Base-by-base conservation (phyloP, 2,329 filamentous ascomycete species). In the Hymenoscyphus linearis region DNA sequence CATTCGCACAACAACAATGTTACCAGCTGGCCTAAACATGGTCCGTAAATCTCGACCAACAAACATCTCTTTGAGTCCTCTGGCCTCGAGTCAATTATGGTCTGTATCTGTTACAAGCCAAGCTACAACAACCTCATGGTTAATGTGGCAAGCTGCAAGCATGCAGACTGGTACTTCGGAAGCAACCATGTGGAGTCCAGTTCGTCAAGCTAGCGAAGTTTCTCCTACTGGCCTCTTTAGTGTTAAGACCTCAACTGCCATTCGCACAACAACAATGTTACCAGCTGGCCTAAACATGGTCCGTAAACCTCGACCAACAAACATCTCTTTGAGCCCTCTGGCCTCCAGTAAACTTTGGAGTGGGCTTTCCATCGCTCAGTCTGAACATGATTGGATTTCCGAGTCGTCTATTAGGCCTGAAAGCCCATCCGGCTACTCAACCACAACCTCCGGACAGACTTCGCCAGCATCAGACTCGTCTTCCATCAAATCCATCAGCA, bases 311-410 rank as follows among this genome's bases (percentile, higher is more conserved):
- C 64, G 68, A 40, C 59, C 35, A 9, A 62, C 14, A 16, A 35
- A 27, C 1, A 31, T 52, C 6, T 37, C 62, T 13, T 50, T 71
- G 18, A 55, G 50, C 40, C 35, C 56, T 18, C 47, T 73, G n/a
- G 58, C 53, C 6, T 71, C 72, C 0, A 64, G 36, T 13, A 63
- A 64, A 40, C 66, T 73, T 9, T 73, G 71, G 71, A 65, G 58
- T 47, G 54, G 53, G 13, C 36, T 57, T 12, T 22, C 61, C 6
- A 58, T 58, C 40, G 25, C 66, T n/a, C 36, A 58, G 9, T 36
- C 62, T 54, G 69, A 70, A 37, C 68, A 60, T 55, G 59, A 73
- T 50, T 73, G 71, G 72, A 69, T 73, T n/a, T 68, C 71, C 13
- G 71, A 72, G 54, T 73, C 72, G 7, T 70, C 71, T 12, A 62